phyloP scores from a whole-genome alignment of 305 asterid species.

The Solanum hybrid region DNA sequence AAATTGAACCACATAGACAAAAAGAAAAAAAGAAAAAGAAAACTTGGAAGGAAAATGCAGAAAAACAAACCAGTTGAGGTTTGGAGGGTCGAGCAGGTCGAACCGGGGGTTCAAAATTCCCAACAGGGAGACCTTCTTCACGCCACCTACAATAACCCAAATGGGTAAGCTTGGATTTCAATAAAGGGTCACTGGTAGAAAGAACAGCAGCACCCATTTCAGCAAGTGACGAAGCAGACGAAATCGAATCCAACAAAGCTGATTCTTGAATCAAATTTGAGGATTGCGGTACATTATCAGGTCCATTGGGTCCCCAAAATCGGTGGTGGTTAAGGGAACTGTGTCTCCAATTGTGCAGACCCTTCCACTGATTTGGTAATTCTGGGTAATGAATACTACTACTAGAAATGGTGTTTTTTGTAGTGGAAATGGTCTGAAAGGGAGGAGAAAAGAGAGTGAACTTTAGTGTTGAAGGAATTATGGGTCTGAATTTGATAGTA shows the following conservation, averaged over 20 bases:
- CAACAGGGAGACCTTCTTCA: constrained; percentile 53
- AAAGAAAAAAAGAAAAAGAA: too few relatives aligned
- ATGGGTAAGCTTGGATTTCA: constrained; percentile 78
- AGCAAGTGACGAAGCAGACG: constrained; percentile 50
- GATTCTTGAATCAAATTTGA: not conserved
- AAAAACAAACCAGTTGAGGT: constrained; percentile 50
- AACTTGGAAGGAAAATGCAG: not conserved
- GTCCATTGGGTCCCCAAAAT: constrained; percentile 76
- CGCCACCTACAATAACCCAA: constrained; percentile 65
- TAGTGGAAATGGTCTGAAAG: not conserved
- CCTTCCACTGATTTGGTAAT: constrained; percentile 48
- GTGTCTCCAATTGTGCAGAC: constrained; percentile 70
- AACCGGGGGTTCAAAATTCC: constrained; percentile 47
- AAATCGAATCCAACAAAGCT: not conserved
- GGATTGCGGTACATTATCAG: constrained; percentile 21
- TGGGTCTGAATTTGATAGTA: not conserved
- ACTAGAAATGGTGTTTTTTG: not conserved
- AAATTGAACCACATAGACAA: not conserved
- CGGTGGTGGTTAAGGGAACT: constrained; percentile 54
- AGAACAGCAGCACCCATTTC: constrained; percentile 77
- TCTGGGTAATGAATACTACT: constrained; percentile 7
- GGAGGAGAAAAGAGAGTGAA: not conserved
- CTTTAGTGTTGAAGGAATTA: not conserved
- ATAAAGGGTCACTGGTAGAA: constrained; percentile 64
- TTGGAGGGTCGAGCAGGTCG: constrained; percentile 67